Base-by-base conservation (phyloP, 2,329 filamentous ascomycete genomes). In the Domatiomyces globalis region DNA sequence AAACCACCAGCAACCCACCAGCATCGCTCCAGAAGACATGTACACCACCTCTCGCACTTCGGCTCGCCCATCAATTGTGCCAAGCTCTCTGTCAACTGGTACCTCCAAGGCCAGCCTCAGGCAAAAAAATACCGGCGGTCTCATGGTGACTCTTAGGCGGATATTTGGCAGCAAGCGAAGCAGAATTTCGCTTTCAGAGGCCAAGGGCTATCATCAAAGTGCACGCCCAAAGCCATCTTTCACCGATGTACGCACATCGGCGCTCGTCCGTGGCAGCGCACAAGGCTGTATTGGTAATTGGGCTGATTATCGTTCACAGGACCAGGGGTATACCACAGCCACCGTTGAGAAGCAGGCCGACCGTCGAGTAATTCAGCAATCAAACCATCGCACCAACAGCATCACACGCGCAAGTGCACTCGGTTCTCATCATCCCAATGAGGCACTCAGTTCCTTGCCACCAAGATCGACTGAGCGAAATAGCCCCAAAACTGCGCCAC, bases 121-220 rank as follows among this genome's bases (percentile, higher is more conserved):
- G 43, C 58, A 56, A 46, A 56, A 51, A 51, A 60, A 54, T 43
- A 33, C 49, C 17, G 44, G 48, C 10, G 59, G 59, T 5, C 42
- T 61, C 22, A 51, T 56, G 17, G 59, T 58, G 6, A 51, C 52
- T 22, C 48, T 61, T n/a, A 57, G 51, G 49, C 57, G 58, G 33
- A 58, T 61, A 55, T 61, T 61, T 42, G 55, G 56, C 7, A 57
- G 58, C 50, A 61, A 56, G 49, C 48, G 49, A 49, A 54, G 56
- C 27, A 52, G 51, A 46, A 56, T 51, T 39, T 54, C 45, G 15
- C 56, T 54, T 18, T 44, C 19, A 15, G 43, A 48, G 17, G 47
- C 51, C 18, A 49, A 25, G 45, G 46, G 33, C 10, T 51, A 49
- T 33, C 49, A 54, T 20, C 54, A 55, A 46, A 29, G 43, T 5